Evolutionary conservation across 495 filamentous ascomycete species (phyloP).

Genomic region (Neurospora sp.): DNA sequence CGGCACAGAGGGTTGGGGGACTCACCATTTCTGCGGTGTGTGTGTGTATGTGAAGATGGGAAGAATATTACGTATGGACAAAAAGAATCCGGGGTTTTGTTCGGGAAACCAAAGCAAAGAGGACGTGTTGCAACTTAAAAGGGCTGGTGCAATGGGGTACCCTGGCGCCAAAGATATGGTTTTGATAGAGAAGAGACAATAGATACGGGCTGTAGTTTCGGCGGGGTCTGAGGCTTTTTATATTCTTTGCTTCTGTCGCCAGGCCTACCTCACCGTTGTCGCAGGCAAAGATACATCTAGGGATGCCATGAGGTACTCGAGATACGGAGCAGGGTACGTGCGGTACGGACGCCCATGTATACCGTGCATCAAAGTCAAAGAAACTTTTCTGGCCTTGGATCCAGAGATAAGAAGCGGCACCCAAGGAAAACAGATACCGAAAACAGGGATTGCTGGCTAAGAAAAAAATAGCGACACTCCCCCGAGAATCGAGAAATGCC

Average conservation of each 20-base stretch:
- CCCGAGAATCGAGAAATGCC: background rate
- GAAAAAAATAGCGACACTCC: background rate
- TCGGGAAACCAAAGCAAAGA: slow-evolving; percentile 1
- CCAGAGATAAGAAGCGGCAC: background rate
- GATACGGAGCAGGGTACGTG: background rate
- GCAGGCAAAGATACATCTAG: background rate
- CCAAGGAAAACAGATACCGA: background rate
- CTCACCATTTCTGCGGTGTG: slow-evolving; percentile 6
- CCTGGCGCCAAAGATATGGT: background rate
- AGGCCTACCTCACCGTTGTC: slow-evolving; percentile 1
- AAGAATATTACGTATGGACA: slow-evolving; percentile 1
- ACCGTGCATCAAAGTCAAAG: background rate
- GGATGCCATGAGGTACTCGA: background rate
- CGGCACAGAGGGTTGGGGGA: background rate
- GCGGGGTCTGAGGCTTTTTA: slow-evolving; percentile 13
- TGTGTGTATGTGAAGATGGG: background rate
- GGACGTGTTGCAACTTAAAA: slow-evolving; percentile 2
- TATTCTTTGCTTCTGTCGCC: slow-evolving; percentile 5
- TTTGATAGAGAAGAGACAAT: background rate
- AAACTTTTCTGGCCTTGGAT: background rate
- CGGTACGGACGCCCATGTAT: background rate
- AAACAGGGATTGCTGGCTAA: background rate
- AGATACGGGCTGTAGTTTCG: background rate
- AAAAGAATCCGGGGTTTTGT: background rate
- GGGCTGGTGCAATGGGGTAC: slow-evolving; percentile 3